These are phyloP conservation scores for Oryza brachyantha DNA, from an alignment of 176 grass and related monocot genomes.

Conservation along the genomic window DNA sequence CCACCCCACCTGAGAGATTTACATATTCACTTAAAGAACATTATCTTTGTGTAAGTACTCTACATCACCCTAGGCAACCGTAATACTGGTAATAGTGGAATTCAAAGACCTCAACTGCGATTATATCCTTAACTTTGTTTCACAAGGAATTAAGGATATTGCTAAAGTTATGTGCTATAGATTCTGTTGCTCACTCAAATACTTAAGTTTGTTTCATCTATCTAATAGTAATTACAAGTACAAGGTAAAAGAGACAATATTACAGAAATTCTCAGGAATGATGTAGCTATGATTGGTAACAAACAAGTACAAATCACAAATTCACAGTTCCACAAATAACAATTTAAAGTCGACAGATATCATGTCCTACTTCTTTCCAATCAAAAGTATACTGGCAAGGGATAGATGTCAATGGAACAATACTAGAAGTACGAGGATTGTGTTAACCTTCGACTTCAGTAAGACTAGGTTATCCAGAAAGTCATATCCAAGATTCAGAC, in stretches of 20 bases:
- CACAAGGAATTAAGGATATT: neutral
- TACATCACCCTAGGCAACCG: neutral
- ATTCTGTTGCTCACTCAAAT: neutral
- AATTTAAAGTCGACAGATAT: neutral
- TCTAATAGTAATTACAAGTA: neutral
- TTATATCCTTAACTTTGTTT: neutral
- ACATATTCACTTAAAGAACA: too few relatives aligned
- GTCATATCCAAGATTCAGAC: neutral
- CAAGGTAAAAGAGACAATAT: neutral
- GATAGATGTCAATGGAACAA: neutral
- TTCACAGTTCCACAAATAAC: neutral
- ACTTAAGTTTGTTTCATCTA: neutral
- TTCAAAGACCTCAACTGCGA: neutral
- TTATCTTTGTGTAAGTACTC: too few relatives aligned
- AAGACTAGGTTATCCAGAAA: neutral
- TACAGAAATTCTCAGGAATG: neutral
- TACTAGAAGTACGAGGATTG: neutral
- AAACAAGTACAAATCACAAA: neutral
- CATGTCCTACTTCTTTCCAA: neutral
- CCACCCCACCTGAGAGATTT: too few relatives aligned
- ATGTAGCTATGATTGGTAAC: neutral
- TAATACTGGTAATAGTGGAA: neutral
- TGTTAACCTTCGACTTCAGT: conserved; percentile 4
- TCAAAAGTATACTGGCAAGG: neutral
- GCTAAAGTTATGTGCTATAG: neutral